Base-by-base conservation (phyloP, 805 yeast genomes). In the Suhomyces canberraensis region DNA sequence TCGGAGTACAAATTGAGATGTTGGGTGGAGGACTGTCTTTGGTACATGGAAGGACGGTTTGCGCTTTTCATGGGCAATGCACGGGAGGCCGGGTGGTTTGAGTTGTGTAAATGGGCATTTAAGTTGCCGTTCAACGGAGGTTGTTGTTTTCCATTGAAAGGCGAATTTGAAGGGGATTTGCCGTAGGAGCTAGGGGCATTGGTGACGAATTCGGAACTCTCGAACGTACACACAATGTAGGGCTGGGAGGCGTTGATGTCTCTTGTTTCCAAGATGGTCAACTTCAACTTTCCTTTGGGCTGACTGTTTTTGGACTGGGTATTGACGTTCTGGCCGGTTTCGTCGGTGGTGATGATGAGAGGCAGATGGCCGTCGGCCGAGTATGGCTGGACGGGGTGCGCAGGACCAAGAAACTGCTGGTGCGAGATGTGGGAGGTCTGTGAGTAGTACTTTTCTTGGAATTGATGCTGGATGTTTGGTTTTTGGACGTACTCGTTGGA, bases 201-300 rank as follows among this genome's bases (percentile, higher is more conserved):
- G 17, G 95, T 81, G 41, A 91, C 89, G 46, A 81, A 85, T 64
- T 93, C 98, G 1, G 95, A 82, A 43, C 91, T 82, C 58, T 88
- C 95, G 66, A 85, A 89, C 8, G 95, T 84, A 60, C 95, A 86
- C 25, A 89, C 96, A 14, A 86, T 95, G 58, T 89, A 84, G 3
- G 96, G 96, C 48, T 77, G 84, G 3, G 91, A 71, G 56, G 53
- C 68, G 27, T 71, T 62, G 44, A 91, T 71, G 48, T 80, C 81
- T 40, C 71, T 75, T 2, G 96, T 97, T 60, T 87, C 91, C 18
- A 84, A 66, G 42, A 91, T 87, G 22, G 78, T 79, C 32, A 93
- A 89, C 51, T 79, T 78, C 35, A 91, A 72, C 58, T 84, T 85
- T 30, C 98, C 98, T 54, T 84, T 76, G 28, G 93, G 90, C 33